phyloP scores from a whole-genome alignment of 192 early-diverging fungal species.

The Mortierella claussenii region DNA sequence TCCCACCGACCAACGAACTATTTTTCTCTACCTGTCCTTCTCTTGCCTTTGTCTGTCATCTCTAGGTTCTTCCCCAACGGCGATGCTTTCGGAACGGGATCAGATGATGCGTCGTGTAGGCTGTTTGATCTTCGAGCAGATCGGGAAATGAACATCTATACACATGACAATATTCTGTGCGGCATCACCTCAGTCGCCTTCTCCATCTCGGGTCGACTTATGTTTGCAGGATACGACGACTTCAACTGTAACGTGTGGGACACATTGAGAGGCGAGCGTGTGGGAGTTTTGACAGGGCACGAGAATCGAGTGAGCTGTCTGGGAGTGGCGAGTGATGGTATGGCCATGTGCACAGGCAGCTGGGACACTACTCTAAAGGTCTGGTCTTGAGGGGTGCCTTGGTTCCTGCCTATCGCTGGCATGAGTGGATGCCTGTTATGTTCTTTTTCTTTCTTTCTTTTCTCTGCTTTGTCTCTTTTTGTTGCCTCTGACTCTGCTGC shows the following conservation, averaged over 20 bases:
- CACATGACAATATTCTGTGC: conserved; percentile 98
- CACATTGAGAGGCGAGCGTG: conserved; percentile 94
- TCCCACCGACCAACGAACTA: too few relatives aligned
- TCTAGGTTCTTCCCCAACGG: conserved; percentile 97
- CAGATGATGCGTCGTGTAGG: conserved; percentile 98
- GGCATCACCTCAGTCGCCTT: conserved; percentile 99
- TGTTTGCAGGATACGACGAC: conserved; percentile 99
- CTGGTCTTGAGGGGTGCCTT: conserved; percentile 43
- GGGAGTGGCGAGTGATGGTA: conserved; percentile 96
- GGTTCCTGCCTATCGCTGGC: too few relatives aligned
- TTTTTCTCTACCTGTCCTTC: background rate
- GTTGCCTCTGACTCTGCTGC: too few relatives aligned
- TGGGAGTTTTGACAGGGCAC: conserved; percentile 92
- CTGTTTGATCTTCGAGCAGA: conserved; percentile 98
- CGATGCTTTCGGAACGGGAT: conserved; percentile 97
- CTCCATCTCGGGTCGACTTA: conserved; percentile 92
- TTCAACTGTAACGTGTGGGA: conserved; percentile 99
- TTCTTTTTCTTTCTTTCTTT: background rate
- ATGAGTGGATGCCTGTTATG: background rate
- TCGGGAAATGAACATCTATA: conserved; percentile 97
- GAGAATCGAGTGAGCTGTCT: conserved; percentile 98
- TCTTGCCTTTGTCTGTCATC: background rate
- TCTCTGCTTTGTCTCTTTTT: too few relatives aligned
- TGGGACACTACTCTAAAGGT: conserved; percentile 99
- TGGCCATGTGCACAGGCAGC: conserved; percentile 98